Evolutionary conservation across 2,329 filamentous ascomycete species (phyloP), one percentile per base, ranked within the genome.

Genomic region (Blumeria graminis): DNA sequence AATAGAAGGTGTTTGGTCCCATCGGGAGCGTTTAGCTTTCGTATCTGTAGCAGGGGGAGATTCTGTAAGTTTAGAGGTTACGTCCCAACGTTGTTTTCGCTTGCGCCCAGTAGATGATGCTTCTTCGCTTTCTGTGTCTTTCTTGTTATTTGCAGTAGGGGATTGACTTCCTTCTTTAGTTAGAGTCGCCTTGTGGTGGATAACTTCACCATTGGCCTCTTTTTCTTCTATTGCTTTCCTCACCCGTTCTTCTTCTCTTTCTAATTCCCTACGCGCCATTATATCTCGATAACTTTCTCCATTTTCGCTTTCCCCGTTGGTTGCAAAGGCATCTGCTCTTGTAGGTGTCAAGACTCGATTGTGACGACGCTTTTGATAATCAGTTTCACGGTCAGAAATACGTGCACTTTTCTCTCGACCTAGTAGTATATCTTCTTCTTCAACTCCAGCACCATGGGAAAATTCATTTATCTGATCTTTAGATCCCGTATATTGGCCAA

Each of bases 61-160:
- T 39, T 77, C 73, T 6, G 72, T 69, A 41, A 77, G 74, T 6
- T 76, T 72, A n/a, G 81, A 73, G 18, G 75, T 71, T 16, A 89
- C 81, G 68, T 95, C 90, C 92, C 92, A 98, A 69, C 92, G 80
- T 74, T 93, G 87, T 76, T 94, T 95, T 65, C 89, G 80, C 75
- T 92, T 92, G 59, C 82, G 78, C 36, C 80, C 78, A 28, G 77
- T 72, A 8, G 75, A 70, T 52, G 75, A 76, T 60, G 76, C 73
- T 63, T 83, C 77, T 53, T 84, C 76, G 55, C 83, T 76, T 50
- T 81, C 82, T 59, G 77, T 75, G 56, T 89, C 84, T 46, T 73
- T 75, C 60, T 83, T 85, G 66, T 89, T 84, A 67, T 87, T 84
- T 61, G 86, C 76, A 57, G 69, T 64, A 1, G 63, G 63, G 60